Conservation (phyloP, 192 early-diverging fungal species). For the Backusella australiensis region DNA sequence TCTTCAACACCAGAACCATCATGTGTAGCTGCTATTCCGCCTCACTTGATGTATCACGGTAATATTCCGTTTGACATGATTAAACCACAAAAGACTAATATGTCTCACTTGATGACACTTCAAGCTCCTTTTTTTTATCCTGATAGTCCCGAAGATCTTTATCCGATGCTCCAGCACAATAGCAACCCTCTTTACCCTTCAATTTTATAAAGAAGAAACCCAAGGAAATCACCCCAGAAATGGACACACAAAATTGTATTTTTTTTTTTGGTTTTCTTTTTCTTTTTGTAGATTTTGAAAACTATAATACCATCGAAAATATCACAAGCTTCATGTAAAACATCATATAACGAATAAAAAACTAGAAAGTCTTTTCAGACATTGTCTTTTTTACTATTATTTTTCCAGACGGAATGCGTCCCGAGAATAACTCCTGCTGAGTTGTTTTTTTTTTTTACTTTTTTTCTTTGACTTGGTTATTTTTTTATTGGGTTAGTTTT, state of each 20-base stretch:
- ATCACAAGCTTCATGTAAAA: background rate
- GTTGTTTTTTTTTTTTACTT: background rate
- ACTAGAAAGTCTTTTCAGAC: background rate
- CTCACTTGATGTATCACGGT: background rate
- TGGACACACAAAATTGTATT: background rate
- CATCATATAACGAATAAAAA: constrained; percentile 1
- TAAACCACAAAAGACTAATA: background rate
- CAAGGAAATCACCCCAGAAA: background rate
- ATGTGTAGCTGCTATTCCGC: background rate
- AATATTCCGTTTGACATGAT: background rate
- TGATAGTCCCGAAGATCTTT: constrained; percentile 7
- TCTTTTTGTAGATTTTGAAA: background rate
- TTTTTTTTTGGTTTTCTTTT: background rate
- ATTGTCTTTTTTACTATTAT: background rate
- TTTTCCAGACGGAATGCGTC: background rate
- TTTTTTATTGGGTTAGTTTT: background rate
- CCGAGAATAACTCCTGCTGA: background rate
- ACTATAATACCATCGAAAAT: background rate
- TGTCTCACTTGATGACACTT: constrained; percentile 18
- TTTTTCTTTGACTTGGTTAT: background rate
- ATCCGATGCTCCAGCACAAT: constrained; percentile 3
- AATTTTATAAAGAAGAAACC: background rate
- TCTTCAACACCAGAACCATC: constrained; percentile 31
- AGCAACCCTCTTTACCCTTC: background rate
- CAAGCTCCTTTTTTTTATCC: constrained; percentile 31